Evolutionary conservation across 768 basidiomycete genomes (phyloP).

Genomic region (Xerocomellus chrysenteron): DNA sequence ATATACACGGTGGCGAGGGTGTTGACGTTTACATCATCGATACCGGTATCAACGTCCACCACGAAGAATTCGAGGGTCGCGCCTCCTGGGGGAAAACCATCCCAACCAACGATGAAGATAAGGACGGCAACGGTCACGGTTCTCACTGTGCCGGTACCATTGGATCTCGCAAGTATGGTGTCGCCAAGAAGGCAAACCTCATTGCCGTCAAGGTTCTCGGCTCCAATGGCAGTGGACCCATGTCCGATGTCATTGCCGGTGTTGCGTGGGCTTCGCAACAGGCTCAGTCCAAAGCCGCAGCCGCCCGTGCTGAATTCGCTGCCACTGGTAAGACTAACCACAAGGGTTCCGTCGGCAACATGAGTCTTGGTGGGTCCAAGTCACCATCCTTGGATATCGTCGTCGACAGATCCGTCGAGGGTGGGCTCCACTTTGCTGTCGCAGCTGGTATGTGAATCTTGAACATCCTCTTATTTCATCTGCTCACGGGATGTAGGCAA

Average conservation of each 20-base stretch:
- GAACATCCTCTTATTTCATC: background rate
- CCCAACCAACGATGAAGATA: conserved; percentile 77
- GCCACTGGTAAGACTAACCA: conserved; percentile 77
- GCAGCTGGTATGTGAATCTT: conserved; percentile 72
- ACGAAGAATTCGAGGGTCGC: conserved; percentile 86
- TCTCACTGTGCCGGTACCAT: conserved; percentile 96
- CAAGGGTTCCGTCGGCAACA: conserved; percentile 96
- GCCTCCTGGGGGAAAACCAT: conserved; percentile 94
- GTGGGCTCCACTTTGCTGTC: conserved; percentile 93
- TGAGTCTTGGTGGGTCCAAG: conserved; percentile 97
- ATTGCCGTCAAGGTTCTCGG: conserved; percentile 93
- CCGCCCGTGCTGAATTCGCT: conserved; percentile 62
- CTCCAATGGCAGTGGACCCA: conserved; percentile 90
- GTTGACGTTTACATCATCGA: conserved; percentile 91
- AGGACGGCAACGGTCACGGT: conserved; percentile 95
- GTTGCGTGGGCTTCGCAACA: conserved; percentile 72
- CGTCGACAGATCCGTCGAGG: conserved; percentile 80
- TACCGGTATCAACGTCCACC: conserved; percentile 85
- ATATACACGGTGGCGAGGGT: conserved; percentile 76
- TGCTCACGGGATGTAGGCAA: conserved; percentile 48
- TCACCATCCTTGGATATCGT: conserved; percentile 78
- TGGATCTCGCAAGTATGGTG: conserved; percentile 90
- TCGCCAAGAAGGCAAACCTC: conserved; percentile 90
- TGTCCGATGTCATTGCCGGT: conserved; percentile 91
- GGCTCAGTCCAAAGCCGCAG: conserved; percentile 54